Conservation (phyloP, 768 basidiomycete genomes). For the Hemileccinum rubropunctum region DNA sequence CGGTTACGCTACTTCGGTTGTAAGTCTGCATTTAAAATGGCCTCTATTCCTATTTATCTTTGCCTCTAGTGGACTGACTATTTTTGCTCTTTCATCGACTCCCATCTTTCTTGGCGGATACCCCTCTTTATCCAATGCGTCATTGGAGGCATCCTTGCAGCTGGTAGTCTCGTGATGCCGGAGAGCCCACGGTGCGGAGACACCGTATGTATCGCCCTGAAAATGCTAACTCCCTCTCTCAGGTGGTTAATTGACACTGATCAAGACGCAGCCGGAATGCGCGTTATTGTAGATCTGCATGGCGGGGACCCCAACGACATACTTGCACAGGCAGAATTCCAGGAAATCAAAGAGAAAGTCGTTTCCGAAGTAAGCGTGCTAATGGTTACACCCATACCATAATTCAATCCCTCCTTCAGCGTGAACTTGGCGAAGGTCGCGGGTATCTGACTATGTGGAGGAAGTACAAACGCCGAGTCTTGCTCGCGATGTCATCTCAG, state of each 20-base stretch:
- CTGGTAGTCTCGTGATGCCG: slow-evolving; percentile 80
- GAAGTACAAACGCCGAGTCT: slow-evolving; percentile 79
- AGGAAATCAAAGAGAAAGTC: slow-evolving; percentile 84
- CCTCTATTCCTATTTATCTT: background rate
- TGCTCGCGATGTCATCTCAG: slow-evolving; percentile 94
- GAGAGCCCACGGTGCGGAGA: slow-evolving; percentile 76
- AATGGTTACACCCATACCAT: too few relatives aligned
- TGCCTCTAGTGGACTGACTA: slow-evolving; percentile 83
- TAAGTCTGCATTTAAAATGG: slow-evolving; percentile 37
- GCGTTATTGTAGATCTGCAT: slow-evolving; percentile 84
- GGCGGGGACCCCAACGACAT: slow-evolving; percentile 72
- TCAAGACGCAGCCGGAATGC: slow-evolving; percentile 78
- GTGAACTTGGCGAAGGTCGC: slow-evolving; percentile 70
- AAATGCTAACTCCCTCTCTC: slow-evolving; percentile 7
- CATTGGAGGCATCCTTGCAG: slow-evolving; percentile 77
- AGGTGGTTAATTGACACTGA: slow-evolving; percentile 92
- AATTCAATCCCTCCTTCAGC: slow-evolving; percentile 40
- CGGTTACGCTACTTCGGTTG: slow-evolving; percentile 88
- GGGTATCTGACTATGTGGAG: slow-evolving; percentile 84
- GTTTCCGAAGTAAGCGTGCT: slow-evolving; percentile 53
- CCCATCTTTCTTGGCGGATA: slow-evolving; percentile 86
- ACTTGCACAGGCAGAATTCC: slow-evolving; percentile 77
- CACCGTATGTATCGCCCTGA: background rate
- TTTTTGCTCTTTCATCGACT: slow-evolving; percentile 85
- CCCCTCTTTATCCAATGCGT: slow-evolving; percentile 87